A percentile compares a stretch with the other conserved stretches of the same genome.
Conservation (phyloP, 805 yeast genomes). For the Myxozyma vanderwaltii region DNA sequence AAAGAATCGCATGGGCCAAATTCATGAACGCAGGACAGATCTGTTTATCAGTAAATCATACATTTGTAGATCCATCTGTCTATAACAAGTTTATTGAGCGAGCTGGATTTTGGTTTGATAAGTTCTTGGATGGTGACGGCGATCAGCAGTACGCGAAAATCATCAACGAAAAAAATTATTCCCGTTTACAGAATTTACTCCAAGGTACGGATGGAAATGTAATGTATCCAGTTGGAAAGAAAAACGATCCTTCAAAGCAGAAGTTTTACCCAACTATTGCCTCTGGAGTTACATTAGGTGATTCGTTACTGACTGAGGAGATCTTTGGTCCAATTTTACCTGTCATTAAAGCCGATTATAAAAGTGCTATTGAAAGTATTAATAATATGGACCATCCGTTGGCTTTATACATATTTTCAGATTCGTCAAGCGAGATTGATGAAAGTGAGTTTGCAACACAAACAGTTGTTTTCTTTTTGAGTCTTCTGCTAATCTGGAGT, state of each 20-base stretch:
- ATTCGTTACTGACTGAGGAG: constrained; percentile 72
- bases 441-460: constrained; percentile 49
- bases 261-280: constrained; percentile 73
- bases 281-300: constrained; percentile 61
- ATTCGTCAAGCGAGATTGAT: constrained; percentile 36
- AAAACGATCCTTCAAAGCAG: constrained; percentile 42
- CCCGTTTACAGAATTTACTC: constrained; percentile 1
- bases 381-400: constrained; percentile 54
- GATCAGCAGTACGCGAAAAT: constrained; percentile 8
- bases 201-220: constrained; percentile 35
- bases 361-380: constrained; percentile 49
- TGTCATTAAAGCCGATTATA: constrained; percentile 55
- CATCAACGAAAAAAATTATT: constrained; percentile 3
- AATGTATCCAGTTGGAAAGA: constrained; percentile 37
- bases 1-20: constrained; percentile 65
- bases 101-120: constrained; percentile 42
- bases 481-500: neutral
- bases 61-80: constrained; percentile 57
- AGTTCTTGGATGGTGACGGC: constrained; percentile 51
- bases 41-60: constrained; percentile 73
- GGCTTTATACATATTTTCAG: constrained; percentile 69
- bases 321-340: constrained; percentile 86
- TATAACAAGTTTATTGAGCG: constrained; percentile 51
- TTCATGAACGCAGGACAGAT: constrained; percentile 74
- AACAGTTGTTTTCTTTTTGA: constrained; percentile 42